Evolutionary conservation across 2,329 filamentous ascomycete genomes (phyloP).

Genomic region (Dichotomopilus funicola): DNA sequence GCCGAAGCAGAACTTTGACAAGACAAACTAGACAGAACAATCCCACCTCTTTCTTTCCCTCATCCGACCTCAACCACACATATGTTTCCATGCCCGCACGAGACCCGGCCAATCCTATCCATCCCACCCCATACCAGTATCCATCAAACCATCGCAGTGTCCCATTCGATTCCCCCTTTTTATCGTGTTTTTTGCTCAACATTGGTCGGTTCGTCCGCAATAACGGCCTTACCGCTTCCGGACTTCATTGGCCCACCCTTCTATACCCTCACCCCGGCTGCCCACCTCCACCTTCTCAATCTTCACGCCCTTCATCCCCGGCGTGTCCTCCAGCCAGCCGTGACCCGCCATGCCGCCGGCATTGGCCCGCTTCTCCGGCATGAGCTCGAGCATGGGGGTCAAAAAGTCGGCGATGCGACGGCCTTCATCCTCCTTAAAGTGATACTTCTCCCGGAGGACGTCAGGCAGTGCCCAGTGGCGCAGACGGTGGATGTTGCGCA

Average conservation of each 20-base stretch:
- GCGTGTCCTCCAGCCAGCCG: conserved; percentile 73
- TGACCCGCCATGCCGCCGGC: conserved; percentile 92
- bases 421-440: conserved; percentile 77
- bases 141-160: too few relatives aligned
- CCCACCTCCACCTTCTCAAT: conserved; percentile 70
- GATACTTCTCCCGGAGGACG: conserved; percentile 92
- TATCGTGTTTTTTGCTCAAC: too few relatives aligned
- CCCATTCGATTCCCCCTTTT: too few relatives aligned
- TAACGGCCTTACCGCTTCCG: conserved; percentile 59
- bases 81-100: too few relatives aligned
- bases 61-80: too few relatives aligned
- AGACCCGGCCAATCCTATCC: not conserved
- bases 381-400: conserved; percentile 81
- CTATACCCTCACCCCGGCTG: conserved; percentile 82
- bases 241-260: conserved; percentile 86
- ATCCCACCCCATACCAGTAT: not conserved
- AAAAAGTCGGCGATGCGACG: conserved; percentile 76
- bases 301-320: conserved; percentile 77
- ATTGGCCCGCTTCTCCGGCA: conserved; percentile 85
- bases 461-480: conserved; percentile 94
- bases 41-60: too few relatives aligned
- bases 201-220: too few relatives aligned
- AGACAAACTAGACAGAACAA: too few relatives aligned
- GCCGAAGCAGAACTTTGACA: too few relatives aligned
- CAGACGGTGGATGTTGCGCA: conserved; percentile 93